Evolutionary conservation across 768 basidiomycete species (phyloP), one percentile per base, ranked within the genome.

Genomic region (Lentinula aciculospora): DNA sequence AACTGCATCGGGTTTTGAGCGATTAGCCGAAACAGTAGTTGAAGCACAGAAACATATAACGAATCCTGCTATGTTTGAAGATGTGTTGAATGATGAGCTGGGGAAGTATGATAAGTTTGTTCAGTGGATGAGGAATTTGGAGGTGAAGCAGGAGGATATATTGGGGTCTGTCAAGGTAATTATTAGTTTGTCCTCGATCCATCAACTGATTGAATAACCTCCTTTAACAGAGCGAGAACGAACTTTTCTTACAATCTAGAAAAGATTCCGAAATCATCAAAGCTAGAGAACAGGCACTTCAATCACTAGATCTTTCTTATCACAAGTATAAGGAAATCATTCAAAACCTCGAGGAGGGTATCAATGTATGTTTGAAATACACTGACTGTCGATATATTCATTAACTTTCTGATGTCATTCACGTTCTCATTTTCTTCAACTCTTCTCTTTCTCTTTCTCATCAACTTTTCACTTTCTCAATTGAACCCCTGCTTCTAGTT

Each of bases 31-130:
- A 64, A 27, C 8, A 13, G 13, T 21, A 2, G 5, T 21, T 44
- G 42, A 44, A 21, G 9, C 42, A 8, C 42, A 44, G n/a, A 44
- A 44, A n/a, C 19, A 44, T 7, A 17, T 9, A 6, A 81, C 92
- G 17, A 84, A 86, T 34, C 85, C 95, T 0, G 88, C 85, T 23
- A 88, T 89, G 86, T 98, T 98, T 67, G 91, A 94, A 65, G 88
- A 89, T 56, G 75, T 91, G 12, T 81, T 88, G 28, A 87, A 92
- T 57, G 80, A 84, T 59, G 89, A 91, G 64, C 70, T 98, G 51
- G 79, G 78, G 0, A 94, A 94, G 71, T 95, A 93, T 61, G 89
- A 92, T 58, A 80, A 79, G 59, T 88, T 86, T 65, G 74, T 98
- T 34, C 75, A 80, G 34, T 82, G 81, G 56, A 77, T 86, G 37